Base-by-base conservation (phyloP, 345 rosid genomes). In the Tarenaya hassleriana region DNA sequence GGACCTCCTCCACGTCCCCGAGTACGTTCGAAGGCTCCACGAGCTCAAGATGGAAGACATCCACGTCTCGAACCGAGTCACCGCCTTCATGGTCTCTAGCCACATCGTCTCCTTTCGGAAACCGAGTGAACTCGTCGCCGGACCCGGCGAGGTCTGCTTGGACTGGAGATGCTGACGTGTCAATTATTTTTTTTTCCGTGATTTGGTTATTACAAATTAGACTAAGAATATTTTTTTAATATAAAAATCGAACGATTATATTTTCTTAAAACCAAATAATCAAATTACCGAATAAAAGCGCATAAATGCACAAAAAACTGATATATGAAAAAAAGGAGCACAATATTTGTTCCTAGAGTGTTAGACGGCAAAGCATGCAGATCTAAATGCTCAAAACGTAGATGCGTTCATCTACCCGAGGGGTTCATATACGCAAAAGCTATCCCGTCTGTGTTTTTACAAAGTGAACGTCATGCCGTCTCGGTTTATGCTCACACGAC, bases 11-110 rank as follows among this genome's bases (percentile, higher is more conserved):
- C 95, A 88, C 35, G 90, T 81, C 47, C 86, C 94, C 16, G 96
- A 88, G 56, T 88, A 88, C 34, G 88, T 92, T 44, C 71, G 86
- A 33, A 71, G 90, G 44, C 63, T 92, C 38, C 94, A 81, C 12
- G 98, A 92, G 55, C 53, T 92, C 51, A 74, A 77, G 73, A 88
- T 92, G 98, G 96, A 84, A 16, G 94, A 87, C 15, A 74, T 92
- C 10, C 68, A 62, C 50, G 90, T 88, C 8, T 92, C 96, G 0
- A 78, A 88, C 48, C 81, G 95, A 9, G 90, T 88, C 10, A 92
- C 95, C 2, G 96, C 98, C 13, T 92, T 84, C 65, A 92, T 92
- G 98, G 83, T 74, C 35, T 70, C 84, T 24, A 92, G 96, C 68
- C 96, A 83, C 73, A 88, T 92, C 16, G 86, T 91, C 3, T 72